Evolutionary conservation across 1,139 yeast species (phyloP), one percentile per base, ranked within the genome.

Genomic region (Protomyces lactucae-debilis): DNA sequence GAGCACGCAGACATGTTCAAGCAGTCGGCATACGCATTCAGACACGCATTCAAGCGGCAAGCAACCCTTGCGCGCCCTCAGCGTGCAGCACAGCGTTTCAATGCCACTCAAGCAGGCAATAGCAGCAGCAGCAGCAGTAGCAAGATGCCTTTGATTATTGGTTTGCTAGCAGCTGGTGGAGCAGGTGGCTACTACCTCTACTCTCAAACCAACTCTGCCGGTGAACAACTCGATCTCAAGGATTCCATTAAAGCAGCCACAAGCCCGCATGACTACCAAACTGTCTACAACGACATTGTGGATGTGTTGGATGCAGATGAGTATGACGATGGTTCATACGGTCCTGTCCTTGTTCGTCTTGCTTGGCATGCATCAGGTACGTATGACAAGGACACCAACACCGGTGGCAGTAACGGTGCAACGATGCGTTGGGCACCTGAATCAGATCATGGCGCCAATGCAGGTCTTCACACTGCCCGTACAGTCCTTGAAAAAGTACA

Each of bases 281-380:
- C 14, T 3, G 65, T 61, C 21, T 61, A 61, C 21, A 40, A 56
- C n/a, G 65, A 55, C 14, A 61, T 61, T 28, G 65, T 54, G 16
- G 57, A 61, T 9, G 23, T 51, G 23, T 14, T 61, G 52, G 65
- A 57, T 32, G 67, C 67, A 28, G 69, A 86, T 66, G 95, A 85
- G 71, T 82, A 80, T 71, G 89, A 85, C 70, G 88, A 85, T 72
- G 89, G 89, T 1, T 82, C 87, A 2, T 78, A 80, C 64, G 90
- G 87, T 0, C 90, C 90, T 18, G 76, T 85, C 2, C 74, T 85
- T 12, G 82, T 85, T 25, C 78, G 89, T 63, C 76, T 86, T 53
- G 86, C 89, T 23, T 85, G 90, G 91, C 89, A 86, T 72, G 82
- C 85, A 54, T 81, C 85, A 55, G 89, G 88, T 21, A 85, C 90